A percentile compares a stretch with the other conserved stretches of the same genome.
Evolutionary conservation across 495 filamentous ascomycete species (phyloP).

Genomic region (Collariella sp.): DNA sequence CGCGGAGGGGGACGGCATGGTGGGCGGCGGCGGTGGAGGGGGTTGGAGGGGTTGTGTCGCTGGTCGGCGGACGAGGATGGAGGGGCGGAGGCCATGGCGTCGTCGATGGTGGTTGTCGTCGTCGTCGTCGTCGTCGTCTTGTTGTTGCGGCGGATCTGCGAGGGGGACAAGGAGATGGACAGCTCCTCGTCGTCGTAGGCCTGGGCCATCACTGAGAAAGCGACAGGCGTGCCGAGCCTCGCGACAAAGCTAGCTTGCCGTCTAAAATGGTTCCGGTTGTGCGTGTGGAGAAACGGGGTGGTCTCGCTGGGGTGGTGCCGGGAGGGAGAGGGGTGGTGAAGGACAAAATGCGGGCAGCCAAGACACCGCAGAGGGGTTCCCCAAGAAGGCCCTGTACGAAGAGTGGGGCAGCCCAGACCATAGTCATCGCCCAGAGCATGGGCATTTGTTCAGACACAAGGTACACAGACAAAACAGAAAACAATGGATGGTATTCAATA

Average conservation of each 20-base stretch:
- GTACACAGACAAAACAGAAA: no score
- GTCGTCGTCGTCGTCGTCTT: conserved; percentile 13
- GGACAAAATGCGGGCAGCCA: no score
- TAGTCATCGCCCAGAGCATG: no score
- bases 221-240: no score
- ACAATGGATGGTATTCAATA: no score
- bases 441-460: no score
- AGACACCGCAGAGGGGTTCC: no score
- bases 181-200: conserved; percentile 82
- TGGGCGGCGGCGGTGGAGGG: conserved; percentile 18
- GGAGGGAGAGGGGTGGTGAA: no score
- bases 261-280: neutral
- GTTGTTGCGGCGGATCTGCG: conserved; percentile 50
- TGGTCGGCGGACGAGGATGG: conserved; percentile 23
- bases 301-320: neutral
- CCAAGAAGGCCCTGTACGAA: no score
- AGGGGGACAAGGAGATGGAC: conserved; percentile 68
- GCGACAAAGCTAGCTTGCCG: neutral
- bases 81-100: conserved; percentile 1
- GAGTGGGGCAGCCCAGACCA: no score
- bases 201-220: conserved; percentile 47
- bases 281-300: conserved; percentile 1
- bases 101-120: neutral
- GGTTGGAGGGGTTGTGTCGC: conserved; percentile 19
- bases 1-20: conserved; percentile 27